phyloP scores from a whole-genome alignment of 345 rosid genomes.

The Arabidopsis arenosa region DNA sequence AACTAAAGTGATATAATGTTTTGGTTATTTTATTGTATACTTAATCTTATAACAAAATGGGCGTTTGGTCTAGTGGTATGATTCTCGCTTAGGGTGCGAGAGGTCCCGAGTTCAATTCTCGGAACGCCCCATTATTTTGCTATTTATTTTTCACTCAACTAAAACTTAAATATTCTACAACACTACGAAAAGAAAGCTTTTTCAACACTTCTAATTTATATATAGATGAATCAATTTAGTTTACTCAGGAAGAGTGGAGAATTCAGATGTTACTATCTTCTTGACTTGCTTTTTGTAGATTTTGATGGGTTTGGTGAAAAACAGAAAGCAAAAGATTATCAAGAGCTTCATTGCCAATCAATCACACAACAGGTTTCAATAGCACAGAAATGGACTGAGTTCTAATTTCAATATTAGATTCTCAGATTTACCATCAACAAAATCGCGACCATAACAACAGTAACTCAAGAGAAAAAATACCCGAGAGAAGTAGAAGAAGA shows the following conservation, averaged over 20 bases:
- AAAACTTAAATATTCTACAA: background rate
- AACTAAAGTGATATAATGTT: background rate
- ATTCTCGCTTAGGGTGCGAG: conserved; percentile 94
- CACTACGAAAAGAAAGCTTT: too few species aligned
- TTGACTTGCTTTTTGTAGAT: background rate
- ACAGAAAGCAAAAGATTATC: background rate
- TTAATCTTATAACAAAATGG: background rate
- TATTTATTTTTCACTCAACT: background rate
- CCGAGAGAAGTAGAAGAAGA: background rate
- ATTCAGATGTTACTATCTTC: background rate
- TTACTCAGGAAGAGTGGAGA: too few species aligned
- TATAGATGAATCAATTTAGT: too few species aligned
- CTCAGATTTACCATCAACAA: background rate
- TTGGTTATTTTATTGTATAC: background rate
- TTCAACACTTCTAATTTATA: too few species aligned
- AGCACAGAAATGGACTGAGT: background rate
- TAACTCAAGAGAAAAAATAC: conserved; percentile 9
- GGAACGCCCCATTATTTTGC: conserved; percentile 58
- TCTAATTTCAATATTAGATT: background rate
- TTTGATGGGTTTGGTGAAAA: background rate
- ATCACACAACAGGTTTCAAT: background rate
- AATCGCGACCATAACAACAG: background rate
- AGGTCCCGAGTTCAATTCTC: conserved; percentile 95
- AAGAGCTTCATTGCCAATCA: background rate
- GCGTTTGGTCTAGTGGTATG: conserved; percentile 93